These are phyloP conservation scores for Kwoniella shandongensis DNA, from an alignment of 768 basidiomycete species.

Conservation along the genomic window DNA sequence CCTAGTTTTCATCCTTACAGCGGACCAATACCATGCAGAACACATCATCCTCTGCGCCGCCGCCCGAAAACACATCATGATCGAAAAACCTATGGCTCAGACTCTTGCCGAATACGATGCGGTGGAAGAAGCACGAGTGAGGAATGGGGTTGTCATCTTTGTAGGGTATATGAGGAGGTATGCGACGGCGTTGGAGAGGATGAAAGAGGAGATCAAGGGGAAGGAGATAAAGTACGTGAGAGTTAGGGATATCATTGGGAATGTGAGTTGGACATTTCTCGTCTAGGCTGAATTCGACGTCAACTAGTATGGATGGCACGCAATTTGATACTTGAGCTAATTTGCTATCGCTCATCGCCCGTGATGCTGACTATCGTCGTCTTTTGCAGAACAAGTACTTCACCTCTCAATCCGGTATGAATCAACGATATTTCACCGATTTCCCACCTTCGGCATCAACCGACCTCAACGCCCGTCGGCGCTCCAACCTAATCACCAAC, in stretches of 20 bases:
- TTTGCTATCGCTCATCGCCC: no score
- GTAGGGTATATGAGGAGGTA: conserved; percentile 51
- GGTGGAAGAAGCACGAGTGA: conserved; percentile 33
- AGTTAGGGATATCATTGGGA: conserved; percentile 44
- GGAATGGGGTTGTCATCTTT: conserved; percentile 33
- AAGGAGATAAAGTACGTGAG: conserved; percentile 38
- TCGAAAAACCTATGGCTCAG: conserved; percentile 50
- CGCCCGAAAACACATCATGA: conserved; percentile 43
- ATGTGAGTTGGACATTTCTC: conserved; percentile 19
- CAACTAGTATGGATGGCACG: no score
- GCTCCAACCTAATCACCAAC: conserved; percentile 21
- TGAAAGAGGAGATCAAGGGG: conserved; percentile 38
- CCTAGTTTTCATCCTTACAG: conserved; percentile 33
- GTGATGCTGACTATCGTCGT: no score
- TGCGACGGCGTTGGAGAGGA: conserved; percentile 35
- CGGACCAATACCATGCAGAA: conserved; percentile 33
- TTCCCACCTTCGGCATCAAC: conserved; percentile 17
- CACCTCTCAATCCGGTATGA: conserved; percentile 37
- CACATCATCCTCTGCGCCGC: conserved; percentile 28
- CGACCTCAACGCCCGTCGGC: conserved; percentile 12
- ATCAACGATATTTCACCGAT: conserved; percentile 30
- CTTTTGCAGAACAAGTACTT: conserved; percentile 41
- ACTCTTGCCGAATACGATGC: conserved; percentile 35
- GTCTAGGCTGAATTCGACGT: background rate
- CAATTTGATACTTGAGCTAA: no score